These are phyloP conservation scores for Onygenales sp. DNA, from an alignment of 2,329 filamentous ascomycete genomes.

Conservation along the genomic window DNA sequence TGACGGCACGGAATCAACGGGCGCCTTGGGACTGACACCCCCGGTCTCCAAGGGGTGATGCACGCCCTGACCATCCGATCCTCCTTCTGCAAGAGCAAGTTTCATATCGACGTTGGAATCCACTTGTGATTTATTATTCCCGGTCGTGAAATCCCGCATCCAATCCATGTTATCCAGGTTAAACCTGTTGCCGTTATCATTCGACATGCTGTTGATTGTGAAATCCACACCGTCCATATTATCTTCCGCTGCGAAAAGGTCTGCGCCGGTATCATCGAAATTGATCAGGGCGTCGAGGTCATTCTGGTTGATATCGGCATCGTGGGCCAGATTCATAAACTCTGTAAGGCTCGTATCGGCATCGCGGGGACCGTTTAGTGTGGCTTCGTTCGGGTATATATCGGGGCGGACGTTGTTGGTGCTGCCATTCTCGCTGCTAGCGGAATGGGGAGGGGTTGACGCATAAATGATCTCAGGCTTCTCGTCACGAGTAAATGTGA, in stretches of 20 bases:
- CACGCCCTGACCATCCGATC: not conserved
- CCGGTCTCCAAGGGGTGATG: not conserved
- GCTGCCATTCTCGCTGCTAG: conserved; percentile 32
- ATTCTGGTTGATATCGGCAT: conserved; percentile 35
- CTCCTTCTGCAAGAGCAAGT: not conserved
- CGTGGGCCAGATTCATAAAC: conserved; percentile 35
- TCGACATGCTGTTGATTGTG: conserved; percentile 2
- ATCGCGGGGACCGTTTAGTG: not conserved
- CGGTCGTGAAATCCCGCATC: conserved; percentile 7
- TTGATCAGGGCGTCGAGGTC: conserved; percentile 39
- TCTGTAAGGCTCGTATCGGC: conserved; percentile 30
- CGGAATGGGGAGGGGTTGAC: conserved; percentile 33
- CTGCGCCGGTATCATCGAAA: conserved; percentile 31
- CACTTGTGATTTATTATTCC: not conserved
- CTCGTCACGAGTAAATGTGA: conserved; percentile 11
- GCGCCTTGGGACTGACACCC: not conserved
- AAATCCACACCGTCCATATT: conserved; percentile 7
- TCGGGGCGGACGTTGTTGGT: conserved; percentile 7
- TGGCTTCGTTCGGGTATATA: not conserved
- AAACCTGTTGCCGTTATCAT: conserved; percentile 12
- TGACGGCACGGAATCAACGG: not conserved
- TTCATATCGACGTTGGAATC: not conserved
- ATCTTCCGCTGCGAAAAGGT: conserved; percentile 26
- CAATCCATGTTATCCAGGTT: conserved; percentile 12
- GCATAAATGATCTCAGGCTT: conserved; percentile 21